A percentile compares a stretch with the other conserved stretches of the same genome.
These are phyloP conservation scores for Stagonosporopsis chrysanthemi DNA, from an alignment of 2,329 filamentous ascomycete genomes.

Conservation along the genomic window DNA sequence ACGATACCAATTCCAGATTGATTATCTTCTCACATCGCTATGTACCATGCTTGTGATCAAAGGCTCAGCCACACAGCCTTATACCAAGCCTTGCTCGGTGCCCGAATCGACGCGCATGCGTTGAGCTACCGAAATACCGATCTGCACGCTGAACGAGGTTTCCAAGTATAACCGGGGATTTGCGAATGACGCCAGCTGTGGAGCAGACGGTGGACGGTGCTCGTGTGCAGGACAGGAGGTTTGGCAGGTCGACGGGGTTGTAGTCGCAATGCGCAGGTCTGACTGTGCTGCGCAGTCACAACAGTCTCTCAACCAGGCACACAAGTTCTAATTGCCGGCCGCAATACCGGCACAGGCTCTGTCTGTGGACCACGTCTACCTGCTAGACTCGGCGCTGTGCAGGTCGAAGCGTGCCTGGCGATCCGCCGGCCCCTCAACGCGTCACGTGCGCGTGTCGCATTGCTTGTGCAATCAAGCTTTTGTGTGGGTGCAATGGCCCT, in stretches of 20 bases:
- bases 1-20: constrained; percentile 2
- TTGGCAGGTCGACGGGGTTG: not conserved
- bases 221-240: not conserved
- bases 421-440: constrained; percentile 8
- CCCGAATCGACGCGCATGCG: constrained; percentile 7
- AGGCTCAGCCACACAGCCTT: not conserved
- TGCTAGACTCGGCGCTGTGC: not conserved
- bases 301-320: not conserved
- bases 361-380: not conserved
- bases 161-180: constrained; percentile 7
- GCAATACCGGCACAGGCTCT: not conserved
- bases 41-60: too few relatives aligned
- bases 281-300: too few relatives aligned
- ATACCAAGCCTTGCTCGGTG: not conserved
- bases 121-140: constrained; percentile 8
- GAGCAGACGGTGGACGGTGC: not conserved
- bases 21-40: not conserved
- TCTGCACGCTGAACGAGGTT: constrained; percentile 7
- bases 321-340: not conserved
- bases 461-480: constrained; percentile 20
- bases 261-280: not conserved
- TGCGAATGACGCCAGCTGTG: not conserved
- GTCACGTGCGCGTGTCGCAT: constrained; percentile 7
- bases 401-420: constrained; percentile 4
- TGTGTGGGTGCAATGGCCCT: not conserved